Evolutionary conservation across 179 eudicot species (phyloP).

Genomic region (Nepenthes alata): DNA sequence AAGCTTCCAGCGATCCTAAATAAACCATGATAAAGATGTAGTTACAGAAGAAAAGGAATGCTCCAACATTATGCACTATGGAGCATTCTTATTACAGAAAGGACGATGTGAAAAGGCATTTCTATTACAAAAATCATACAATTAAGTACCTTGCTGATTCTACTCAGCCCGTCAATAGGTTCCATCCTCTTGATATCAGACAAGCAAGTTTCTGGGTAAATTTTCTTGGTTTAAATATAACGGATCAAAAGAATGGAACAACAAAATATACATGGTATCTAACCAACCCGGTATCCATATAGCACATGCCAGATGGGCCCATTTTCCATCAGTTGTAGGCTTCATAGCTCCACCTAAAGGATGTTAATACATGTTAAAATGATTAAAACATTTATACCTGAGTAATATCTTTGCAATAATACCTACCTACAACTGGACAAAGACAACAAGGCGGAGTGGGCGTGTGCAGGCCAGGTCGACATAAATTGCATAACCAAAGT

Average conservation of each 20-base stretch:
- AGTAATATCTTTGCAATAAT: conserved; percentile 2
- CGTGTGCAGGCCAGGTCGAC: conserved; percentile 83
- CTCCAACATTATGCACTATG: neutral
- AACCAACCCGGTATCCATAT: conserved; percentile 96
- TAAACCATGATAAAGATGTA: conserved; percentile 1
- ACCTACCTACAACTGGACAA: conserved; percentile 78
- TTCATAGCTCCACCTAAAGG: conserved; percentile 92
- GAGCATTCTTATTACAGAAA: neutral
- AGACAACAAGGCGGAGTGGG: conserved; percentile 75
- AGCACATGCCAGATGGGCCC: conserved; percentile 99
- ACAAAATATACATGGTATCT: conserved; percentile 6
- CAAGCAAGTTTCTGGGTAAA: conserved; percentile 78
- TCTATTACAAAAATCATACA: neutral
- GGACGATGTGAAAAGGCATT: neutral
- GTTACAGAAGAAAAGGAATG: neutral
- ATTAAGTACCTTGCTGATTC: conserved; percentile 65
- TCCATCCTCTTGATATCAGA: conserved; percentile 90
- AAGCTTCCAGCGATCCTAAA: conserved; percentile 94
- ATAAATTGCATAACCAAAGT: conserved; percentile 90
- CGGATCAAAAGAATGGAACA: conserved; percentile 1
- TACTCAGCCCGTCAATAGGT: conserved; percentile 80
- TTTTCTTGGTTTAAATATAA: conserved; percentile 13
- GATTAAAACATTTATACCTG: neutral
- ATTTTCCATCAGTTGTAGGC: conserved; percentile 93
- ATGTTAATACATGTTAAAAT: neutral